Evolutionary conservation across 805 yeast genomes (phyloP).

Genomic region (Saturnispora zaruensis): DNA sequence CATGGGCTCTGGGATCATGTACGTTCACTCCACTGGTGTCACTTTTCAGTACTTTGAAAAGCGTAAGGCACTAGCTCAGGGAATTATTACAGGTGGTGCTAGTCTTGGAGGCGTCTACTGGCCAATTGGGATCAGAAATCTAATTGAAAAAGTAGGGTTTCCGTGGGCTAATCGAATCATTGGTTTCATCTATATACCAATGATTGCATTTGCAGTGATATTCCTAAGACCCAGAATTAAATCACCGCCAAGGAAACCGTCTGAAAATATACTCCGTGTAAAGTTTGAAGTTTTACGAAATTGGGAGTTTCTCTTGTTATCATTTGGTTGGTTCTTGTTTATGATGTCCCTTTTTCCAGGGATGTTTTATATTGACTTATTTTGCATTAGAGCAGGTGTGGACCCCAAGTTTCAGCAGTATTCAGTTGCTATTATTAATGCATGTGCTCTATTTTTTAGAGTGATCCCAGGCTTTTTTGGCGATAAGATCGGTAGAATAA

Average conservation of each 20-base stretch:
- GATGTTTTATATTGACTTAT: constrained; percentile 47
- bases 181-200: constrained; percentile 31
- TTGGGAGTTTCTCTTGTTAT: constrained; percentile 30
- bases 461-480: constrained; percentile 42
- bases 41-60: constrained; percentile 61
- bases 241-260: constrained; percentile 30
- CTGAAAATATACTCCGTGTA: constrained; percentile 27
- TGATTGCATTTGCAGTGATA: constrained; percentile 18
- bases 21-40: constrained; percentile 49
- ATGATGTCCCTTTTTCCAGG: constrained; percentile 32
- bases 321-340: constrained; percentile 31
- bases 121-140: constrained; percentile 38
- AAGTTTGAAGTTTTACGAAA: constrained; percentile 34
- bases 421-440: constrained; percentile 33
- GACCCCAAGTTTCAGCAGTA: constrained; percentile 41
- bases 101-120: constrained; percentile 44
- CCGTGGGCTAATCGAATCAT: constrained; percentile 46
- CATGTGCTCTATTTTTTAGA: constrained; percentile 43
- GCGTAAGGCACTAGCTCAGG: constrained; percentile 44
- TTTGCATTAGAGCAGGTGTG: constrained; percentile 44
- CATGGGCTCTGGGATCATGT: constrained; percentile 45
- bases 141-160: constrained; percentile 32
- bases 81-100: constrained; percentile 40
- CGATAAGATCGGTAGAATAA: constrained; percentile 37
- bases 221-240: constrained; percentile 25